Evolutionary conservation across 139 green algal species (phyloP), one percentile per base, ranked within the genome.

Genomic region (Coelastrella sp.): DNA sequence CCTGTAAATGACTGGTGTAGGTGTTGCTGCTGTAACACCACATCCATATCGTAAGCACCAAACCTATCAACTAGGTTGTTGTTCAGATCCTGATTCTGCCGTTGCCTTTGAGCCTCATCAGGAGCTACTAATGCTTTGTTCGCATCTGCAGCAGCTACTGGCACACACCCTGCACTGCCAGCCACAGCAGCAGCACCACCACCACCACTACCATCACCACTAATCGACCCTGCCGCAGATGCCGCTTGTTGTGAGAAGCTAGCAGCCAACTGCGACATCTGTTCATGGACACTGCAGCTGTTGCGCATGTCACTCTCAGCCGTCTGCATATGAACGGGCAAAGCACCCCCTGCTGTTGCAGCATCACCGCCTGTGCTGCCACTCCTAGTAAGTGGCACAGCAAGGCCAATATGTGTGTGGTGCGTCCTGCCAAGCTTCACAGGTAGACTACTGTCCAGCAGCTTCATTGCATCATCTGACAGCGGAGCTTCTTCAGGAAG

Each of bases 361-460:
- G 73, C 73, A 0, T 9, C 73, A 15, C 41, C 45, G 43, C 8
- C 73, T 59, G 73, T 37, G 38, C 35, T 37, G 67, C 67, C 19
- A 59, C 40, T 59, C 23, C 43, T 32, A 45, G 45, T 78, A 38
- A 86, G 81, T 2, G 81, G 81, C 6, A 50, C 50, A 8, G 81
- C 81, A 19, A 86, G 23, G 40, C 81, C 81, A 2, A 86, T 81
- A 37, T 59, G 45, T 7, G 50, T 86, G 27, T 72, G 67, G 64
- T 85, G 79, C 0, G 79, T 79, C 4, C 79, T 27, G 11, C 45
- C 63, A 32, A 78, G 37, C 79, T 71, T 27, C n/a, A 21, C 25
- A 15, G 79, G 79, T 34, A 85, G 23, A 41, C 64, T 66, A 64
- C 35, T 53, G 6, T 78, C 45, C 32, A 85, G 43, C 45, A 67